Base-by-base conservation (phyloP, 2,329 filamentous ascomycete species). In the Penicillium hordei region DNA sequence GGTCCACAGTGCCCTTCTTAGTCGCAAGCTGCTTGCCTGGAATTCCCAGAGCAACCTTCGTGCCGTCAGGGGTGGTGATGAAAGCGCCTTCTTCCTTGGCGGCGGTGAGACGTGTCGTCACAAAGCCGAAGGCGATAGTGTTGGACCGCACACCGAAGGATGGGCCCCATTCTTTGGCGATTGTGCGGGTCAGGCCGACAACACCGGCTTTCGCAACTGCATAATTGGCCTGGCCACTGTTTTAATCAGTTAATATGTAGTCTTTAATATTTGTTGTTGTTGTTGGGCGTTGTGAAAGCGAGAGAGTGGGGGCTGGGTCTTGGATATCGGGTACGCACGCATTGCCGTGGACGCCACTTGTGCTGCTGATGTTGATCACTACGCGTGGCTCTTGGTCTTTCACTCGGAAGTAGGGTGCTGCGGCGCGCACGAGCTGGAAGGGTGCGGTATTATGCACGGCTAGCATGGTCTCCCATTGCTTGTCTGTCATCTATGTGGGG, bases 81-180 rank as follows among this genome's bases (percentile, higher is more conserved):
- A 91, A 94, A 0, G 87, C 90, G 17, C 91, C 91, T 19, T 86
- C 85, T 75, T 96, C 92, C 81, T 95, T 96, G 6, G 89, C 89
- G 12, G 86, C 89, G 12, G 92, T 96, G 65, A 96, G 76, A 3
- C 92, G 81, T 0, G 92, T 96, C 66, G 85, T 78, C 64, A 96
- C 93, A 71, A 88, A 84, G 0, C 92, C 92, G 67, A 95, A 96
- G 5, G 91, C 91, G 51, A 96, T 81, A 15, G 90, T 91, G 75
- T 96, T 96, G 40, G 87, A 84, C 58, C 91, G 82, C 6, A 96
- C 91, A 51, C 91, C 91, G 67, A 93, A 96, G 38, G 81, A 75
- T 0, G 90, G 91, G 1, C 91, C 91, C 92, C 91, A 96, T 79
- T 96, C 88, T 78, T 96, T 95, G 3, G 91, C 91, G 70, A 96